Conservation (phyloP, 441 rosid genomes). For the Gossypium aridum region DNA sequence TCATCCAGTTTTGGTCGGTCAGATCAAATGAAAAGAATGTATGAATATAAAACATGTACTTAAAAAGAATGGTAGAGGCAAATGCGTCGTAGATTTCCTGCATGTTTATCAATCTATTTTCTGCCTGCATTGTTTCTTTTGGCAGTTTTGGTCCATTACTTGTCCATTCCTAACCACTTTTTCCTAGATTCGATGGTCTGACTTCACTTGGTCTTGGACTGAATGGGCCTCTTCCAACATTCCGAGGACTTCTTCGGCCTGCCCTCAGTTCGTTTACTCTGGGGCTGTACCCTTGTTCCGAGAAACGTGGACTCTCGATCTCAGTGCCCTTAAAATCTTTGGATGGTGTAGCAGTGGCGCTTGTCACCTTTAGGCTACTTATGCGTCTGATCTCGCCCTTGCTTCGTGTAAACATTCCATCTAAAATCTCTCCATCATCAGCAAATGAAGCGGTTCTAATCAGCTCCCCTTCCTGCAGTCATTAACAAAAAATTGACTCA, state of each 20-base stretch:
- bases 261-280: constrained; percentile 48
- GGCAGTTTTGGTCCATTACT: constrained; percentile 1
- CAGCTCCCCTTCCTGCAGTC: constrained; percentile 42
- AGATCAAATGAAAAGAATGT: background rate
- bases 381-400: constrained; percentile 53
- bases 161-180: constrained; percentile 26
- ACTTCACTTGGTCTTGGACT: constrained; percentile 53
- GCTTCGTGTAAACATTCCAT: constrained; percentile 56
- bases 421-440: constrained; percentile 55
- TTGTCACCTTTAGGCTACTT: constrained; percentile 32
- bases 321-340: constrained; percentile 30
- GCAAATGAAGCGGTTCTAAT: constrained; percentile 49
- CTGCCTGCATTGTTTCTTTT: background rate
- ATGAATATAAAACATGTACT: background rate
- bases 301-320: constrained; percentile 49
- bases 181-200: constrained; percentile 58
- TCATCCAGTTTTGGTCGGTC: background rate
- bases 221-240: constrained; percentile 45
- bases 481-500: background rate
- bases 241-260: constrained; percentile 41
- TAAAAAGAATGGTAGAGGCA: background rate
- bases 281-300: constrained; percentile 51
- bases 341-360: constrained; percentile 36
- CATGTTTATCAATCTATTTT: background rate
- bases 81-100: background rate